Evolutionary conservation across 78 protist genomes (phyloP).

Genomic region (Dictyostelium firmibasis): DNA sequence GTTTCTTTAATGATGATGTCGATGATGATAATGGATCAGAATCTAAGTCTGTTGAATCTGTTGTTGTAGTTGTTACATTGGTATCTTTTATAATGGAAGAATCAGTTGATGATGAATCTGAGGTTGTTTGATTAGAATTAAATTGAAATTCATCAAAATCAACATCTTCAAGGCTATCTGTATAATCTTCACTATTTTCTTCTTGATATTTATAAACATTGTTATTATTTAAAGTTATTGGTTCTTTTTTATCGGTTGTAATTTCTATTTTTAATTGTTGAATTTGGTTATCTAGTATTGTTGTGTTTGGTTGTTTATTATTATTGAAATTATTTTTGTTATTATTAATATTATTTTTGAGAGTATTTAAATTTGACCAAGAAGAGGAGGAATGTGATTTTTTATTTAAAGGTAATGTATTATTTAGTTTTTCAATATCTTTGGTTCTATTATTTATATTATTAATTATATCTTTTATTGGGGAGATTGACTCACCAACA

Average conservation of each 20-base stretch:
- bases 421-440: background rate
- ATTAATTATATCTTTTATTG: background rate
- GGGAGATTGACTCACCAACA: background rate
- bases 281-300: background rate
- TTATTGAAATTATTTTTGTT: background rate
- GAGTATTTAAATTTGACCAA: background rate
- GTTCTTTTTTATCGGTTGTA: background rate
- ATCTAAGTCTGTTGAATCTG: background rate
- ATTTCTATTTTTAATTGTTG: background rate
- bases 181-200: background rate
- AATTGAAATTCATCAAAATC: background rate
- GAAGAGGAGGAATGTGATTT: background rate
- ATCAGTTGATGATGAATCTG: background rate
- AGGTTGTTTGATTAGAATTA: background rate
- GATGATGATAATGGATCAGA: background rate
- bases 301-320: background rate
- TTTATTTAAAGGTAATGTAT: background rate
- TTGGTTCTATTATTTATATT: background rate
- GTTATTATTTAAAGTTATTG: background rate
- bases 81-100: background rate
- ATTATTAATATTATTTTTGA: background rate
- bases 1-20: background rate
- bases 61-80: background rate
- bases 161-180: background rate
- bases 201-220: background rate